phyloP scores from a whole-genome alignment of 768 basidiomycete genomes.

The Kwoniella bestiolae region DNA sequence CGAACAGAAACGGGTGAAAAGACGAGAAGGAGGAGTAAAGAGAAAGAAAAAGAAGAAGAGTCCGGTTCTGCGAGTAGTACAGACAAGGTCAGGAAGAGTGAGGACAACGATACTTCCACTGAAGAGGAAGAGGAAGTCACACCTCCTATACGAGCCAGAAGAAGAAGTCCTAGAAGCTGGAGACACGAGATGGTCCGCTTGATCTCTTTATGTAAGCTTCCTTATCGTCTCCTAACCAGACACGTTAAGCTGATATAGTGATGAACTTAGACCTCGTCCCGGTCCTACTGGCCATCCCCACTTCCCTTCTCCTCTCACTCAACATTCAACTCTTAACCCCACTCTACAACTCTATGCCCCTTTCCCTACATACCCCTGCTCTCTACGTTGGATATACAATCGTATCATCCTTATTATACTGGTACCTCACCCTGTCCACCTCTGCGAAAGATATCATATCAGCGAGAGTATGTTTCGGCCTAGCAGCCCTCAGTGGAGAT shows the following conservation, averaged over 20 bases:
- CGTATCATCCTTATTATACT: constrained; percentile 29
- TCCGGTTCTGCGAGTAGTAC: neutral
- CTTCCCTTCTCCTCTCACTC: constrained; percentile 37
- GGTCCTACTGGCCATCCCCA: constrained; percentile 24
- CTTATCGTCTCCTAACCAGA: neutral
- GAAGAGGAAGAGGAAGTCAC: constrained; percentile 1
- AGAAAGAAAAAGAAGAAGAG: neutral
- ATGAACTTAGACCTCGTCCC: constrained; percentile 34
- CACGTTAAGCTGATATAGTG: neutral
- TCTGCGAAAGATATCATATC: constrained; percentile 23
- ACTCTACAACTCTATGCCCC: constrained; percentile 44
- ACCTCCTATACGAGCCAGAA: neutral
- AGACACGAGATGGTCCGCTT: constrained; percentile 22
- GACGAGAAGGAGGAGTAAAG: neutral
- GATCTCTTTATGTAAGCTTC: constrained; percentile 21
- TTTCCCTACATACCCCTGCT: constrained; percentile 24
- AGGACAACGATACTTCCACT: neutral
- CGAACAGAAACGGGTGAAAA: neutral
- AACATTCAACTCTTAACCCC: constrained; percentile 37
- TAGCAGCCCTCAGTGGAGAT: constrained; percentile 39
- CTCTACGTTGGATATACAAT: constrained; percentile 25
- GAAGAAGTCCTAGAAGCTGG: constrained; percentile 2
- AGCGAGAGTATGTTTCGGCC: constrained; percentile 32
- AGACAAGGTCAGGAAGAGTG: neutral
- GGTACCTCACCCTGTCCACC: constrained; percentile 10